phyloP scores from a whole-genome alignment of 2,329 filamentous ascomycete genomes.

The Juglanconis oblonga region DNA sequence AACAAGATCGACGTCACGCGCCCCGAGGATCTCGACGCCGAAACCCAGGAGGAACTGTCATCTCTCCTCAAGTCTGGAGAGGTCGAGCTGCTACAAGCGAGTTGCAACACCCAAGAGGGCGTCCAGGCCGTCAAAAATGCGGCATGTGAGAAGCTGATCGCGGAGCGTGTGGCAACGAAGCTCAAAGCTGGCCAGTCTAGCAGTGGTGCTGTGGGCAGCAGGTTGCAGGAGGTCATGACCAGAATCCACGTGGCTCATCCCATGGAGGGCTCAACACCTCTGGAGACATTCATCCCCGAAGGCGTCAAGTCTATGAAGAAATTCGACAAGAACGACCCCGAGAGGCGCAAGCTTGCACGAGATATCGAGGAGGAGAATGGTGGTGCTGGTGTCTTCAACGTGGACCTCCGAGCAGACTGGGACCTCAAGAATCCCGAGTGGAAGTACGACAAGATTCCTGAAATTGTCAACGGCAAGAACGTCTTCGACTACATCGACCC shows the following conservation, averaged over 20 bases:
- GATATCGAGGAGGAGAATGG: slow-evolving; percentile 91
- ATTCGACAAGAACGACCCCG: slow-evolving; percentile 87
- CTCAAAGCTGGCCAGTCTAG: slow-evolving; percentile 84
- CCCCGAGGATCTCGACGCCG: slow-evolving; percentile 80
- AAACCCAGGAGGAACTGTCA: slow-evolving; percentile 75
- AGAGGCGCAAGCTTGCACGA: slow-evolving; percentile 74
- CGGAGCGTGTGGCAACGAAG: slow-evolving; percentile 92
- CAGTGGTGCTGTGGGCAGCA: slow-evolving; percentile 67
- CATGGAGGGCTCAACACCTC: slow-evolving; percentile 67
- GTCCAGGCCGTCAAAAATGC: slow-evolving; percentile 94
- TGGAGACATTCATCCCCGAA: slow-evolving; percentile 86
- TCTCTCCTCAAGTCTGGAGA: slow-evolving; percentile 80
- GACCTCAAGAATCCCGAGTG: slow-evolving; percentile 83
- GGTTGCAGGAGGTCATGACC: slow-evolving; percentile 85
- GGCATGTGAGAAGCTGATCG: slow-evolving; percentile 88
- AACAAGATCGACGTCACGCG: slow-evolving; percentile 96
- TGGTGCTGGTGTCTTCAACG: slow-evolving; percentile 92
- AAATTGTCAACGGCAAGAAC: slow-evolving; percentile 93
- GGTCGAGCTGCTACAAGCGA: slow-evolving; percentile 88
- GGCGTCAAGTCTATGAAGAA: slow-evolving; percentile 77
- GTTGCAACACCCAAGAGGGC: slow-evolving; percentile 91
- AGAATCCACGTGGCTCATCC: slow-evolving; percentile 97
- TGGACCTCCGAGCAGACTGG: slow-evolving; percentile 88
- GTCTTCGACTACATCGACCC: slow-evolving; percentile 97
- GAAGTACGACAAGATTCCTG: slow-evolving; percentile 95